Base-by-base conservation (phyloP, 345 rosid genomes). In the Salix brachista region DNA sequence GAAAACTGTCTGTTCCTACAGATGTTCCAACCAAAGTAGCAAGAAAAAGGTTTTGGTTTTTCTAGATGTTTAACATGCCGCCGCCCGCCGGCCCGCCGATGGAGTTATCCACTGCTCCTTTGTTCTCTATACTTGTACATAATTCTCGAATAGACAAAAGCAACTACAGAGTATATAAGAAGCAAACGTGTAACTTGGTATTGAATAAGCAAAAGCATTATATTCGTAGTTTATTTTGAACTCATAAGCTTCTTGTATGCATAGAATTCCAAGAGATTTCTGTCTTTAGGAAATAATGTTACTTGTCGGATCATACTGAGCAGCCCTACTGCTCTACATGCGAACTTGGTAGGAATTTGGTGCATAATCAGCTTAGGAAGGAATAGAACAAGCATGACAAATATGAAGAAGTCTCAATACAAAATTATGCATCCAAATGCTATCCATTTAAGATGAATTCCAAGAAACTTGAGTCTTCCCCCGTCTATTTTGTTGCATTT, bases 31-130 rank as follows among this genome's bases (percentile, higher is more conserved):
- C 90, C 30, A 82, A 86, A 83, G 83, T 75, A 41, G 84, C 87
- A 11, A 89, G 80, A 74, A 94, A 73, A 80, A 91, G 85, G 87
- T 87, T 91, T 78, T 94, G 98, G 97, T 91, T 94, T 41, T 92
- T 94, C 81, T 92, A 81, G 83, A 71, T 66, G 39, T 8, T 7
- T 10, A 30, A 60, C 41, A 8, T 19, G 10, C 11, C 5, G 34
- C 36, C 36, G 34, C 34, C 34, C 34, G 5, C 34, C 34, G 0
- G 34, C 4, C 50, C 23, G 16, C 30, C 21, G 50, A 21, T 37
- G 41, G 3, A 30, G 68, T 14, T 16, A 30, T 65, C 36, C 68
- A 30, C 10, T 65, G 39, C 7, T 30, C n/a, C 39, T 26, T 65
- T 65, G 37, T 65, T 65, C 8, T 65, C 36, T 32, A 65, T 65